Base-by-base conservation (phyloP, 805 yeast genomes). In the Nakazawaea ishiwadae region DNA sequence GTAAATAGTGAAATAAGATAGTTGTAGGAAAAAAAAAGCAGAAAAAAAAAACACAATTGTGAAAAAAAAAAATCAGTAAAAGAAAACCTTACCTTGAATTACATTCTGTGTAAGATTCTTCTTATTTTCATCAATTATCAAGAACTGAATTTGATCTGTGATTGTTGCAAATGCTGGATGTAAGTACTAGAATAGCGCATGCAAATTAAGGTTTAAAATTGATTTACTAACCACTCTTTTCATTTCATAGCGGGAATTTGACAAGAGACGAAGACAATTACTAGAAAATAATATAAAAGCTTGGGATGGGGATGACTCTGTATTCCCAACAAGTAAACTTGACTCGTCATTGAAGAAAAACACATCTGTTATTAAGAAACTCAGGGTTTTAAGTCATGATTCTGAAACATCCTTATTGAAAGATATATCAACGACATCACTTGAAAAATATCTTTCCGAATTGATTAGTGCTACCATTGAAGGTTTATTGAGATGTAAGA, bases 301-400 rank as follows among this genome's bases (percentile, higher is more conserved):
- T 2, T 79, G 86, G 84, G 55, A 59, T 27, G 84, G 79, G 1
- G 37, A 24, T 19, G 71, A 62, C 17, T 50, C 47, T 15, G 60
- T 61, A n/a, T 54, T 55, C 39, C 52, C 53, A n/a, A 32, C 53
- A 31, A 52, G 50, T 31, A 34, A 55, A 31, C 58, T 79, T 8
- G 96, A 89, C 55, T 67, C 95, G 0, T 82, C 90, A 43, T 65
- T 89, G 49, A 89, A 89, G 66, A 85, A 82, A 57, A 86, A 90
- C 55, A 77, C 87, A 3, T 83, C 88, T 0, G 84, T 86, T 53
- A 79, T 88, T 38, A 84, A 81, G 55, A 83, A 82, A 51, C 55
- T 89, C 39, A 72, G 80, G 48, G 66, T 73, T 2, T 58, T 88
- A 18, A 72, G 65, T 29, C 70, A 69, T 30, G 90, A 81, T 5